Evolutionary conservation across 345 rosid genomes (phyloP).

Genomic region (Rubroshorea leprosula): DNA sequence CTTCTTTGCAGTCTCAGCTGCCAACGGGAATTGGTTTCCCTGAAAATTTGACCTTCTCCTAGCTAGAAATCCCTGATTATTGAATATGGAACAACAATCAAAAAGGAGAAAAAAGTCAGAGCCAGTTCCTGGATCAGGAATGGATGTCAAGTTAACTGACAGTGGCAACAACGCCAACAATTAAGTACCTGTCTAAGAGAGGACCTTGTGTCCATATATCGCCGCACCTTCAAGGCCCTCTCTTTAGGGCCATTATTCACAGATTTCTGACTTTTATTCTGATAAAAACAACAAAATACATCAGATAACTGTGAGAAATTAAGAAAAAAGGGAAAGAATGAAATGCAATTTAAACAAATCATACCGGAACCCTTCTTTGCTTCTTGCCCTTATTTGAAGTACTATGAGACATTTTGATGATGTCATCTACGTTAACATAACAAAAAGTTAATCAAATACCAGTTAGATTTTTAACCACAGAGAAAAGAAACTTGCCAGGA

Average conservation of each 20-base stretch:
- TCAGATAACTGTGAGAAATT: neutral
- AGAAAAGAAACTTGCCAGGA: neutral
- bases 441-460: constrained; percentile 5
- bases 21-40: constrained; percentile 55
- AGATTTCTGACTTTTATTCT: constrained; percentile 58
- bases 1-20: constrained; percentile 47
- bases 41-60: constrained; percentile 64
- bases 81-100: constrained; percentile 13
- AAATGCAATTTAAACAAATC: constrained; percentile 7
- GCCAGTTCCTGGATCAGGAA: neutral
- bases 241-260: constrained; percentile 35
- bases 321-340: neutral
- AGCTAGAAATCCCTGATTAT: constrained; percentile 65
- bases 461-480: neutral
- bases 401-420: constrained; percentile 78
- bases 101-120: neutral
- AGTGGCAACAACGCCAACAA: neutral
- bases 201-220: constrained; percentile 56
- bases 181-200: constrained; percentile 67
- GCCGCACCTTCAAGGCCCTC: constrained; percentile 45
- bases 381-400: constrained; percentile 39
- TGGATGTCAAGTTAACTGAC: neutral
- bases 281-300: constrained; percentile 10
- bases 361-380: constrained; percentile 47
- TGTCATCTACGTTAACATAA: constrained; percentile 43